These are phyloP conservation scores for Penicillium argentinense DNA, from an alignment of 495 filamentous ascomycete species.

Conservation along the genomic window DNA sequence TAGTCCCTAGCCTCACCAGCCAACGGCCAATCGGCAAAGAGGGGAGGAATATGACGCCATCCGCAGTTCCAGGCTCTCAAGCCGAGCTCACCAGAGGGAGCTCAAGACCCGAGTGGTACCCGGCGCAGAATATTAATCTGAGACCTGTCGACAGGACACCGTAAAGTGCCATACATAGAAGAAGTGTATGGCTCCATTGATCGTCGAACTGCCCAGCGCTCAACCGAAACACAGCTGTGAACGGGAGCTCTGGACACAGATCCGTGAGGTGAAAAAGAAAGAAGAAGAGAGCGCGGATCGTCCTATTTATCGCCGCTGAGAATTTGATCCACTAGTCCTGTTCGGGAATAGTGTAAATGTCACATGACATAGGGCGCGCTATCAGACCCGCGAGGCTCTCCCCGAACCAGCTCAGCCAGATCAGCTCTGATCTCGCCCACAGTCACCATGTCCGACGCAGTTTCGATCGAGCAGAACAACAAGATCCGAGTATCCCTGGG, in stretches of 20 bases:
- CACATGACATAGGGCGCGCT: constrained; percentile 15
- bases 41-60: constrained; percentile 85
- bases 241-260: constrained; percentile 82
- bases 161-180: constrained; percentile 64
- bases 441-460: constrained; percentile 69
- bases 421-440: not conserved
- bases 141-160: constrained; percentile 92
- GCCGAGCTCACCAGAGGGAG: constrained; percentile 74
- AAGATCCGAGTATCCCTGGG: constrained; percentile 86
- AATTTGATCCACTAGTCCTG: constrained; percentile 22
- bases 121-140: constrained; percentile 62
- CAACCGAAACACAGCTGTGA: constrained; percentile 64
- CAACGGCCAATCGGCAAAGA: constrained; percentile 79
- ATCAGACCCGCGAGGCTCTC: constrained; percentile 9
- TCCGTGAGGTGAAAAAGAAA: constrained; percentile 55
- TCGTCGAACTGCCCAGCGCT: constrained; percentile 81
- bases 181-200: constrained; percentile 71
- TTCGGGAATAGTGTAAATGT: constrained; percentile 8
- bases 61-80: constrained; percentile 54
- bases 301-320: constrained; percentile 34
- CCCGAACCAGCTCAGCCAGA: not conserved
- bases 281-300: constrained; percentile 36
- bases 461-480: constrained; percentile 93
- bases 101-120: constrained; percentile 56
- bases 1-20: constrained; percentile 78